phyloP scores from a whole-genome alignment of 202 grass and related monocot species.

The Elaeis oleifera region DNA sequence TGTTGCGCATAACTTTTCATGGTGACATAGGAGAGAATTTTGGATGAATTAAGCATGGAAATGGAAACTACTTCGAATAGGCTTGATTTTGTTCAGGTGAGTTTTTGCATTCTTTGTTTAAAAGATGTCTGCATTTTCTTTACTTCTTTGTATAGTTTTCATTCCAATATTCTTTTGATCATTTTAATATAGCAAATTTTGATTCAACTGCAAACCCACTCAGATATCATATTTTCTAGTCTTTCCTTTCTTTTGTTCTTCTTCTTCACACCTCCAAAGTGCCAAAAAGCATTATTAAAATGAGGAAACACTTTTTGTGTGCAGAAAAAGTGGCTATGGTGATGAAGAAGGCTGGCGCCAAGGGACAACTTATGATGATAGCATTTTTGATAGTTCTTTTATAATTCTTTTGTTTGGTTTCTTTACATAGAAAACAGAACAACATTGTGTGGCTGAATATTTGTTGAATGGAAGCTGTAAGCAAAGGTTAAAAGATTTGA shows the following conservation, averaged over 20 bases:
- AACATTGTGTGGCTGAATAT: no score
- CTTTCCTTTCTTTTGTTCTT: no score
- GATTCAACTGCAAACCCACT: no score
- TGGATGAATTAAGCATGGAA: slow-evolving; percentile 77
- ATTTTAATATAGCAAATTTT: no score
- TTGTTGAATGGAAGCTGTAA: no score
- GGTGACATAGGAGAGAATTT: slow-evolving; percentile 65
- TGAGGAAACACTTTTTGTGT: neutral
- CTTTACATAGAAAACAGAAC: slow-evolving; percentile 32
- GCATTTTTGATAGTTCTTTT: slow-evolving; percentile 74
- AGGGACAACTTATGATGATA: slow-evolving; percentile 85
- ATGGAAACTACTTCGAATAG: slow-evolving; percentile 95
- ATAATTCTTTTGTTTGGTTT: slow-evolving; percentile 88
- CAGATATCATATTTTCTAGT: no score
- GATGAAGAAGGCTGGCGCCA: slow-evolving; percentile 79
- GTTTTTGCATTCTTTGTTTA: neutral
- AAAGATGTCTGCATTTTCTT: neutral
- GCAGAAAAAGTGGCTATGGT: slow-evolving; percentile 93
- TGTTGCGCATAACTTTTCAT: neutral
- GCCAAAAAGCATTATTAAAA: neutral
- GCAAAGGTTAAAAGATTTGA: no score
- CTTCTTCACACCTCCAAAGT: no score
- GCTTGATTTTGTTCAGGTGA: slow-evolving; percentile 90
- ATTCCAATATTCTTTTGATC: neutral
- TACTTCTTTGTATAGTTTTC: neutral